Evolutionary conservation across 805 yeast genomes (phyloP).

Genomic region (Vanderwaltozyma yarrowii): DNA sequence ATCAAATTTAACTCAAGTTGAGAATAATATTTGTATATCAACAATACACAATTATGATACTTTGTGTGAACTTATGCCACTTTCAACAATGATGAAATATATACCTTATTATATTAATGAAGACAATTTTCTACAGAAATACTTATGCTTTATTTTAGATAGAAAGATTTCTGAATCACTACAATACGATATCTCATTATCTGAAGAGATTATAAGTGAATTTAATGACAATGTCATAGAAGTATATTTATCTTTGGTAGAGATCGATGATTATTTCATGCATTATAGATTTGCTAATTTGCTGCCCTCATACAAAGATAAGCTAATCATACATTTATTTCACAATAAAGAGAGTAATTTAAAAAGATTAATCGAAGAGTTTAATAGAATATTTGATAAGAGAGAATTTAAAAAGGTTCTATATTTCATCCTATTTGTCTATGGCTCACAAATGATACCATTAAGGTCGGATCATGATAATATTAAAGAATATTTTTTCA

Average conservation of each 20-base stretch:
- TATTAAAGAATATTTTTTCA: constrained; percentile 11
- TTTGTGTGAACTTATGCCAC: constrained; percentile 13
- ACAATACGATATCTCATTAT: constrained; percentile 11
- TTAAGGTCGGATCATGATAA: constrained; percentile 1
- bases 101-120: constrained; percentile 5
- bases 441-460: constrained; percentile 18
- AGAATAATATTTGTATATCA: background rate
- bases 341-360: background rate
- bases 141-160: constrained; percentile 21
- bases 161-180: constrained; percentile 19
- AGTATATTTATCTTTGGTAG: constrained; percentile 9
- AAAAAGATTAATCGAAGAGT: constrained; percentile 8
- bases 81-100: constrained; percentile 10
- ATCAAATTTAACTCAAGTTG: background rate
- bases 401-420: constrained; percentile 12
- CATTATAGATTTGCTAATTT: constrained; percentile 16
- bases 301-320: constrained; percentile 12
- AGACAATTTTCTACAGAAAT: constrained; percentile 3
- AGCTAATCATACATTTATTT: constrained; percentile 7
- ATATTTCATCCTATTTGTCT: constrained; percentile 19
- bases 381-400: constrained; percentile 14
- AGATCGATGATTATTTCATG: constrained; percentile 14
- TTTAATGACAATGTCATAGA: constrained; percentile 1
- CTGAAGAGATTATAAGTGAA: constrained; percentile 5
- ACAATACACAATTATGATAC: constrained; percentile 10